Conservation (phyloP, 139 green algal species). For the Picochlorum costavermella region DNA sequence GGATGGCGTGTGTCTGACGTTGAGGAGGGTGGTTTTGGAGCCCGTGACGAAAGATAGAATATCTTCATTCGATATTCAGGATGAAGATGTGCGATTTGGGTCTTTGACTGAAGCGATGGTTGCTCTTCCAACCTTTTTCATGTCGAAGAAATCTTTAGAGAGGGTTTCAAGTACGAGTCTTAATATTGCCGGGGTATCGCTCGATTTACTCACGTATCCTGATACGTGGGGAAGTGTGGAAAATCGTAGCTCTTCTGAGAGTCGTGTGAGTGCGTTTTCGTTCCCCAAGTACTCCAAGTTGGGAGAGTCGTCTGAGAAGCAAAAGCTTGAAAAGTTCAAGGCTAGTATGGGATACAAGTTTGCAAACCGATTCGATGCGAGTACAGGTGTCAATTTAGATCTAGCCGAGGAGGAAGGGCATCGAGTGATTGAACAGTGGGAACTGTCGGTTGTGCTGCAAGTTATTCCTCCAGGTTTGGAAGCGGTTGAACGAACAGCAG, state of each 20-base stretch:
- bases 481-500: not conserved
- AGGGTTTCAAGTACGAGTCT: not conserved
- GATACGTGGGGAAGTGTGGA: not conserved
- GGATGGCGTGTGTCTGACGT: conserved; percentile 23
- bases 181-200: not conserved
- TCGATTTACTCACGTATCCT: not conserved
- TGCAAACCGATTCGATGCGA: not conserved
- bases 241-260: not conserved
- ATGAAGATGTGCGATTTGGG: no score
- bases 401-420: conserved; percentile 15
- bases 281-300: conserved; percentile 4
- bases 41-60: conserved; percentile 5
- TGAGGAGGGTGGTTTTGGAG: conserved; percentile 26
- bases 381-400: no score
- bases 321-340: not conserved
- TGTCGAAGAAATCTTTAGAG: not conserved
- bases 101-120: no score
- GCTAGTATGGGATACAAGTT: not conserved
- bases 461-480: conserved; percentile 27
- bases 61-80: no score
- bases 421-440: conserved; percentile 39
- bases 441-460: conserved; percentile 15
- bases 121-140: no score
- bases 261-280: not conserved
- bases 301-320: not conserved